Evolutionary conservation across 139 green algal species (phyloP).

Genomic region (Gonium pectorale): DNA sequence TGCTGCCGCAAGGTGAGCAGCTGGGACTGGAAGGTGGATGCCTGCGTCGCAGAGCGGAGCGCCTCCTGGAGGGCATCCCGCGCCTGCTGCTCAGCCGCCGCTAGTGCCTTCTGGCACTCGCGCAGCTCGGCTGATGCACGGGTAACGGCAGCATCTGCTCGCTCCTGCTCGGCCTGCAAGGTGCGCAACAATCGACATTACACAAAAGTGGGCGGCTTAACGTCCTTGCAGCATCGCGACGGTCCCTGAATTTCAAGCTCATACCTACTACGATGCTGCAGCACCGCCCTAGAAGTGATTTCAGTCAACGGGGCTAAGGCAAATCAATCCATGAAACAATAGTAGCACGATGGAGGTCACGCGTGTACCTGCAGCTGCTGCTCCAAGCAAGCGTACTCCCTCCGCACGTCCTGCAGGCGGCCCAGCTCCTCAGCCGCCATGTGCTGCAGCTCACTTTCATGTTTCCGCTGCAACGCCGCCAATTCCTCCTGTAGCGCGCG

Average conservation of each 20-base stretch:
- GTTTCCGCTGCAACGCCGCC: not conserved
- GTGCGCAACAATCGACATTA: no score
- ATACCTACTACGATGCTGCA: no score
- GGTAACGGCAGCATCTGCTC: not conserved
- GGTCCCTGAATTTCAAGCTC: no score
- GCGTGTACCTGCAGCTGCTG: conserved; percentile 25
- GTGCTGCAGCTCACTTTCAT: not conserved
- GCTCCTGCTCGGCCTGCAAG: conserved; percentile 16
- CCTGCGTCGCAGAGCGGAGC: conserved; percentile 18
- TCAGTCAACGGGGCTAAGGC: no score
- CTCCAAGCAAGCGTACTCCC: conserved; percentile 8
- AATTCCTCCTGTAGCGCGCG: not conserved
- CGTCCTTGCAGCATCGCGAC: no score
- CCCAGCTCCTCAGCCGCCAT: not conserved
- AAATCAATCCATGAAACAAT: no score
- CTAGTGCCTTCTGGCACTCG: not conserved
- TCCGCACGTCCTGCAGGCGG: conserved; percentile 28
- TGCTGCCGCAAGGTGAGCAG: not conserved
- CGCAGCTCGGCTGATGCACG: conserved; percentile 4
- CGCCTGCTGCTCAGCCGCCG: not conserved
- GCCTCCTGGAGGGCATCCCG: conserved; percentile 26
- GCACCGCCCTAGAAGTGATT: no score
- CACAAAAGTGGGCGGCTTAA: no score
- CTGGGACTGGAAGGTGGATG: not conserved
- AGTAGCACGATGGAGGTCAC: no score